Evolutionary conservation across 345 rosid genomes (phyloP), one percentile per base, ranked within the genome.

Genomic region (Citropsis articulata): DNA sequence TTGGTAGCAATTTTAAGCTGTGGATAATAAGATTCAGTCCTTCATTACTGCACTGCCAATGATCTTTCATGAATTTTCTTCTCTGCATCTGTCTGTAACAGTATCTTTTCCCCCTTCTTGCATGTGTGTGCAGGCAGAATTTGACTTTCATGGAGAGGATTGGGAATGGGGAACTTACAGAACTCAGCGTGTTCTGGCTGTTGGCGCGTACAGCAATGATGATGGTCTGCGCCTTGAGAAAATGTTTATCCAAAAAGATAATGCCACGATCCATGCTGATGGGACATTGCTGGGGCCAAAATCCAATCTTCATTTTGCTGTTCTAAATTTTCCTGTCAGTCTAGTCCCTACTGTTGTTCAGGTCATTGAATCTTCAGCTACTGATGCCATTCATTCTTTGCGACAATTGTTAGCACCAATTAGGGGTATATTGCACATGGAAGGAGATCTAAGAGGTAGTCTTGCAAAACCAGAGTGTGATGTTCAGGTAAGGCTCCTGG

Each of bases 91-190:
- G 76, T 71, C 76, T 73, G 70, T 72, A 40, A n/a, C 22, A 9
- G 24, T 2, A 19, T 48, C 2, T 14, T 64, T 22, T 63, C 35
- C 35, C 57, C 3, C 25, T 75, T 33, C 25, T 56, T 31, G 18
- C 68, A 36, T 77, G 30, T 65, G 33, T 79, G 69, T 86, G 66
- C 92, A 96, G 98, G 99, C 99, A 31, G 97, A 93, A 75, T 96
- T 96, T 81, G 99, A 96, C 84, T 92, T 96, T 82, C 95, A 90
- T 70, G 99, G 99, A 57, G 97, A 96, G 78, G 98, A 96, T 27
- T 96, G 98, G 99, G 99, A 96, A 80, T 96, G 99, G 99, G 99
- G 99, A 68, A 83, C 89, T 76, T 92, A 96, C 87, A 93, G 90
- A 77, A 92, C 93, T 40, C 99, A 93, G 85, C 98, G 87, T 73